Conservation (phyloP, 1,284 basidiomycete genomes). For the Schizophyllum amplum region DNA sequence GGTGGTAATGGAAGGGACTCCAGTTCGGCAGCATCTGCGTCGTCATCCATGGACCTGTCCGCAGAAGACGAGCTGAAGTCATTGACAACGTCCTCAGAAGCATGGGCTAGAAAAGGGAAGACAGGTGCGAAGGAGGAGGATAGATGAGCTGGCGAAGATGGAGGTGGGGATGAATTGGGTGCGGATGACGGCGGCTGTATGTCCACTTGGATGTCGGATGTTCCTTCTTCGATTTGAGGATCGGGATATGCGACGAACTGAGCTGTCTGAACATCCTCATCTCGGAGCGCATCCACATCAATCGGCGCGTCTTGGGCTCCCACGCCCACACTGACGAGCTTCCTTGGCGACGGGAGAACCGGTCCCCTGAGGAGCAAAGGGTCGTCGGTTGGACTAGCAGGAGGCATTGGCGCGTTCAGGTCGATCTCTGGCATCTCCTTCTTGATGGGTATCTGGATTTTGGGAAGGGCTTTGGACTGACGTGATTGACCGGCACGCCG, state of each 20-base stretch:
- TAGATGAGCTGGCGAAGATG: neutral
- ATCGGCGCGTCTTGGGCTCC: slow-evolving; percentile 8
- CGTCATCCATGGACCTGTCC: neutral
- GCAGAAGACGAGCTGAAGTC: neutral
- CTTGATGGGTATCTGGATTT: slow-evolving; percentile 31
- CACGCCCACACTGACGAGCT: neutral
- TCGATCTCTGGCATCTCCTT: slow-evolving; percentile 59
- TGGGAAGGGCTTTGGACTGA: slow-evolving; percentile 14
- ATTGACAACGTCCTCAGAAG: neutral
- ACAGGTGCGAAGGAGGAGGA: neutral
- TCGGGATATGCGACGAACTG: too few relatives aligned
- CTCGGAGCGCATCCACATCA: slow-evolving; percentile 3
- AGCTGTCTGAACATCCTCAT: slow-evolving; percentile 6
- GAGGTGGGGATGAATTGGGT: neutral
- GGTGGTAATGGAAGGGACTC: neutral
- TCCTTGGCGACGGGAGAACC: slow-evolving; percentile 13
- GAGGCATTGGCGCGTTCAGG: slow-evolving; percentile 47
- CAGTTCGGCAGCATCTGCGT: neutral
- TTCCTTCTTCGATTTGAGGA: neutral
- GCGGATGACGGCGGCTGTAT: neutral
- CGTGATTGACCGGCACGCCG: slow-evolving; percentile 12
- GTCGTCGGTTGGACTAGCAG: slow-evolving; percentile 66
- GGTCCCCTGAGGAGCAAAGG: slow-evolving; percentile 49
- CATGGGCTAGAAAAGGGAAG: neutral
- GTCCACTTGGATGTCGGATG: neutral